A percentile compares a stretch with the other conserved stretches of the same genome.
Evolutionary conservation across 306 rosid genomes (phyloP).

Genomic region (Prunus mira): DNA sequence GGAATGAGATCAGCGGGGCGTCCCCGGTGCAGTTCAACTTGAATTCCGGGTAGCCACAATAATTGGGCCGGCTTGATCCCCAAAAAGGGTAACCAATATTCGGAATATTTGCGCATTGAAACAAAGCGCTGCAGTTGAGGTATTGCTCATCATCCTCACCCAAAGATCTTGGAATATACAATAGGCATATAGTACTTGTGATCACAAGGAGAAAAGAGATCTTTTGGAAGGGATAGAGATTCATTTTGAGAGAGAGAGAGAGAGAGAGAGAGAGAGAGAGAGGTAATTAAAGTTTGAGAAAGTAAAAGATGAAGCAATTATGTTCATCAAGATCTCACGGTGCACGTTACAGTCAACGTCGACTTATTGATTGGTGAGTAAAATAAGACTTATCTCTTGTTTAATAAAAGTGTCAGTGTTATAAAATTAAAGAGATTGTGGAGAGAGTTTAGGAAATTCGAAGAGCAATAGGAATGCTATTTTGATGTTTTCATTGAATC

Average conservation of each 20-base stretch:
- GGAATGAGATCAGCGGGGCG: conserved; percentile 20
- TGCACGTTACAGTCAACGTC: too few species aligned
- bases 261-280: neutral
- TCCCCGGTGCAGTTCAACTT: conserved; percentile 33
- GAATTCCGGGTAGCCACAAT: conserved; percentile 57
- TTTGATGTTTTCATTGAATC: too few species aligned
- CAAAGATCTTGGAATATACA: conserved; percentile 18
- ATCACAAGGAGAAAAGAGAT: conserved; percentile 24
- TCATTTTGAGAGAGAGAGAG: conserved; percentile 23
- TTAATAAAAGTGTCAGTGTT: too few species aligned
- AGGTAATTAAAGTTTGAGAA: too few species aligned
- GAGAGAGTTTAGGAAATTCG: too few species aligned
- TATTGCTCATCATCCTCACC: conserved; percentile 19
- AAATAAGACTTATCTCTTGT: too few species aligned
- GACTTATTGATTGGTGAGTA: too few species aligned
- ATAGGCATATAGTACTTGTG: conserved; percentile 23
- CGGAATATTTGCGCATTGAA: conserved; percentile 13
- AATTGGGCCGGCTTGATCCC: conserved; percentile 37
- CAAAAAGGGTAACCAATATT: conserved; percentile 49
- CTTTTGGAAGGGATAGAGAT: conserved; percentile 4
- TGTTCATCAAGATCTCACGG: too few species aligned
- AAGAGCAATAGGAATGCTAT: too few species aligned
- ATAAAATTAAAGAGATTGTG: too few species aligned
- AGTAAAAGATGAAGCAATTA: too few species aligned
- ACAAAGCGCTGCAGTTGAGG: conserved; percentile 26